Percentiles rank a stretch among this genome's conserved stretches.
phyloP scores from a whole-genome alignment of 176 grass and related monocot genomes.

The Oryza australiensis region DNA sequence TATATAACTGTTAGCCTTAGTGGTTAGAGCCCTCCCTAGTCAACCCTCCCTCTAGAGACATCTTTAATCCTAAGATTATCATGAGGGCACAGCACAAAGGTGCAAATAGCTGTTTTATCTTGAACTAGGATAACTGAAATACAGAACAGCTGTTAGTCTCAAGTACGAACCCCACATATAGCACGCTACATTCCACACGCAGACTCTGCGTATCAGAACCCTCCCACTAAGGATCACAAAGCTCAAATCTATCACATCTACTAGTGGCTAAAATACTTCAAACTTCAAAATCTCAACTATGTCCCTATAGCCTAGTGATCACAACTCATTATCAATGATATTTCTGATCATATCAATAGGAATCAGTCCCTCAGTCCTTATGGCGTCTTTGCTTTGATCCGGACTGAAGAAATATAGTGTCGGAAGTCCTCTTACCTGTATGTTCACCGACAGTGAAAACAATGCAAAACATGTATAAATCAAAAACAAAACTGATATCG shows the following conservation, averaged over 20 bases:
- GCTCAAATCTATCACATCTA: neutral
- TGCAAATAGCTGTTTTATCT: neutral
- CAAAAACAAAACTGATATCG: neutral
- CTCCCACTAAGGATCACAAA: neutral
- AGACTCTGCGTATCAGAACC: neutral
- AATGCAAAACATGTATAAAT: neutral
- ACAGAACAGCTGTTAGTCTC: too few relatives aligned
- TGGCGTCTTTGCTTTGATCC: conserved; percentile 64
- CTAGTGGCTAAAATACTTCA: neutral
- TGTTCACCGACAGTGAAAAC: neutral
- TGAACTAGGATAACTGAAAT: neutral
- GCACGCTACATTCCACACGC: neutral
- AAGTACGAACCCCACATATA: neutral
- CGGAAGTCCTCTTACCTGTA: conserved; percentile 71
- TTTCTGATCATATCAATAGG: conserved; percentile 66
- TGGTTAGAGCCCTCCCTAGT: too few relatives aligned
- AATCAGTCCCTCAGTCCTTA: conserved; percentile 74
- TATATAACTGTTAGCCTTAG: too few relatives aligned
- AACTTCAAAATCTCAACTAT: neutral
- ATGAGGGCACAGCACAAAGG: too few relatives aligned
- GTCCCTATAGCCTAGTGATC: neutral
- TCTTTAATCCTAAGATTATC: too few relatives aligned
- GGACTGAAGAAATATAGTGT: conserved; percentile 90
- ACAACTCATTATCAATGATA: conserved; percentile 84
- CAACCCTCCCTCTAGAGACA: too few relatives aligned